Evolutionary conservation across 768 basidiomycete genomes (phyloP).

Genomic region (Suillus plorans): DNA sequence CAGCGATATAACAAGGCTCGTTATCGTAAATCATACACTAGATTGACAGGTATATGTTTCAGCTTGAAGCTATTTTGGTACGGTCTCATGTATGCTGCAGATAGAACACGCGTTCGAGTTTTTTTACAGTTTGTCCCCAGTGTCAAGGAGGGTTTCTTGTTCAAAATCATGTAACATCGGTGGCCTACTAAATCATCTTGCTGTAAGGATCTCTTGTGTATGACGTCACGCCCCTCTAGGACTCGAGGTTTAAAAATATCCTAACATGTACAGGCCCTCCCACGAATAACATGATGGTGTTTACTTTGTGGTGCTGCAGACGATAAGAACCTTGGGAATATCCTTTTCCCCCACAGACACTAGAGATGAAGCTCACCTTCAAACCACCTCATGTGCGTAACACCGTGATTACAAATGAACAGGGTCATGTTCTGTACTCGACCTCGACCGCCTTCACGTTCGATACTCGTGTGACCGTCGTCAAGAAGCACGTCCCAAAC

Average conservation of each 20-base stretch:
- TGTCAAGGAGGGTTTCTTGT: background rate
- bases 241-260: background rate
- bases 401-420: conserved; percentile 10
- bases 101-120: background rate
- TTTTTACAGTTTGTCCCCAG: background rate
- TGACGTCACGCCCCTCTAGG: background rate
- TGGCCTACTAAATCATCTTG: background rate
- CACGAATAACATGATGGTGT: background rate
- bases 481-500: conserved; percentile 9
- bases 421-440: conserved; percentile 15
- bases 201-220: background rate
- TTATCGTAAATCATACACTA: background rate
- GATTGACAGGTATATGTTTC: background rate
- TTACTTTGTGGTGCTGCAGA: too few relatives aligned
- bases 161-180: background rate
- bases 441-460: conserved; percentile 11
- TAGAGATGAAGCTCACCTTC: conserved; percentile 1
- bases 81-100: background rate
- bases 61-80: background rate
- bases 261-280: background rate
- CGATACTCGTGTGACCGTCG: conserved; percentile 9
- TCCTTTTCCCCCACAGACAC: background rate
- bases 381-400: conserved; percentile 10
- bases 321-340: background rate
- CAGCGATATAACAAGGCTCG: background rate